Evolutionary conservation across 805 yeast species (phyloP).

Genomic region (Ogataea philodendri): DNA sequence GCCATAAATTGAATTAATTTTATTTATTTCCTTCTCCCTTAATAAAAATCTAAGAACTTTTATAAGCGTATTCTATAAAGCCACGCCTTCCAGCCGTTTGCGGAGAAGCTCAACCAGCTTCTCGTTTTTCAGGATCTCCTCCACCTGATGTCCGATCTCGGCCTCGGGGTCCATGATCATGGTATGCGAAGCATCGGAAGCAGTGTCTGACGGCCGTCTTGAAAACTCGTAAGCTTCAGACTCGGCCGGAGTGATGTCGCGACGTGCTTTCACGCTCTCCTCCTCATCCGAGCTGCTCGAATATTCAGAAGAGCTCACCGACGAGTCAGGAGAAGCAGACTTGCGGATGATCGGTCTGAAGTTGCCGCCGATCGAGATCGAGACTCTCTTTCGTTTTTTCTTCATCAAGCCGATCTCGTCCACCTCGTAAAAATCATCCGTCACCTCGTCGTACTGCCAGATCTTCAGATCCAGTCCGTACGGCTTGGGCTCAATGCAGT

Average conservation of each 20-base stretch:
- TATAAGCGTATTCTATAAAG: slow-evolving; percentile 8
- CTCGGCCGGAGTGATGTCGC: slow-evolving; percentile 25
- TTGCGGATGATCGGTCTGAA: slow-evolving; percentile 24
- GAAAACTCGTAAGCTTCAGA: slow-evolving; percentile 34
- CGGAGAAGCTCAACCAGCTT: slow-evolving; percentile 16
- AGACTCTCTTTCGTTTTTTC: slow-evolving; percentile 32
- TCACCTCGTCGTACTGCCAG: slow-evolving; percentile 36
- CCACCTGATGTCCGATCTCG: slow-evolving; percentile 21
- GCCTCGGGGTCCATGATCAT: slow-evolving; percentile 13
- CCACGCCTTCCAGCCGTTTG: slow-evolving; percentile 5
- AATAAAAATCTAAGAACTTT: slow-evolving; percentile 1
- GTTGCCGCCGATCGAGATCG: slow-evolving; percentile 24
- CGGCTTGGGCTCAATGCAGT: slow-evolving; percentile 40
- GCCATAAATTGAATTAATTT: slow-evolving; percentile 1
- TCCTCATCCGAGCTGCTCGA: slow-evolving; percentile 17
- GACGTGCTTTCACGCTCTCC: slow-evolving; percentile 7
- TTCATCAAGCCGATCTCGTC: slow-evolving; percentile 38
- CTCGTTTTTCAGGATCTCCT: slow-evolving; percentile 21
- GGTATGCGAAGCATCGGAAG: slow-evolving; percentile 15
- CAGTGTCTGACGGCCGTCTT: slow-evolving; percentile 11
- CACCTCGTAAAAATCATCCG: slow-evolving; percentile 38
- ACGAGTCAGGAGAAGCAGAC: slow-evolving; percentile 11
- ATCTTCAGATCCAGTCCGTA: slow-evolving; percentile 38
- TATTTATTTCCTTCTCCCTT: neutral
- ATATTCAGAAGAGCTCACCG: slow-evolving; percentile 18